These are phyloP conservation scores for Eucalyptus grandis DNA, from an alignment of 345 rosid species.

Conservation along the genomic window DNA sequence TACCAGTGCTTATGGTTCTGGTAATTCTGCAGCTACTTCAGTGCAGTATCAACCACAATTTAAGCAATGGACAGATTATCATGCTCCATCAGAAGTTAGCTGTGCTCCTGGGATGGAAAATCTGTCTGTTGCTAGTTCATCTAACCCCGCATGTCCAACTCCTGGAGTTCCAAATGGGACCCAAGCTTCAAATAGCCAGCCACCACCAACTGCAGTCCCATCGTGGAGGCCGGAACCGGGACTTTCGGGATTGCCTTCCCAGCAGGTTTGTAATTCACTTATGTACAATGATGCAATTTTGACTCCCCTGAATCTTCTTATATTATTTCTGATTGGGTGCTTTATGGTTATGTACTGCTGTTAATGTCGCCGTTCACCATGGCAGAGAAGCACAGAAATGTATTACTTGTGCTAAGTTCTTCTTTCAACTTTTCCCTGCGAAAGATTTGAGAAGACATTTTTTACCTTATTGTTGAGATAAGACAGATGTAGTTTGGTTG, in stretches of 20 bases:
- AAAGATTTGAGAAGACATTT: neutral
- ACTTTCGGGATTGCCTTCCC: conserved; percentile 42
- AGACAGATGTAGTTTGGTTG: neutral
- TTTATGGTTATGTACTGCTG: neutral
- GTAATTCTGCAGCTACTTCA: conserved; percentile 38
- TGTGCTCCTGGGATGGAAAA: conserved; percentile 99
- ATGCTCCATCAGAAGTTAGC: conserved; percentile 81
- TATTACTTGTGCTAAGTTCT: neutral
- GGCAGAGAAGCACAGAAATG: neutral
- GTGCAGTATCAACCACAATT: conserved; percentile 66
- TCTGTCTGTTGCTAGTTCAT: conserved; percentile 38
- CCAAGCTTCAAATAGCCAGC: conserved; percentile 45
- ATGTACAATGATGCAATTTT: neutral
- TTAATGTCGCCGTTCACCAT: neutral
- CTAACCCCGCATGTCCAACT: conserved; percentile 43
- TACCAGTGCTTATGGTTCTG: conserved; percentile 41
- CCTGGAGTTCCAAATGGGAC: conserved; percentile 37
- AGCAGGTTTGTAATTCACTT: conserved; percentile 46
- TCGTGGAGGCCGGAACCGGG: conserved; percentile 61
- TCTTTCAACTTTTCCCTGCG: neutral
- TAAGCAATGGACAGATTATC: conserved; percentile 83
- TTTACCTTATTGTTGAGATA: neutral
- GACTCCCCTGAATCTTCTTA: neutral
- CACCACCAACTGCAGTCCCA: conserved; percentile 25
- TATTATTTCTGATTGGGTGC: neutral